Conservation (phyloP, 1,139 yeast species). For the Protomyces arabidopsidicola region DNA sequence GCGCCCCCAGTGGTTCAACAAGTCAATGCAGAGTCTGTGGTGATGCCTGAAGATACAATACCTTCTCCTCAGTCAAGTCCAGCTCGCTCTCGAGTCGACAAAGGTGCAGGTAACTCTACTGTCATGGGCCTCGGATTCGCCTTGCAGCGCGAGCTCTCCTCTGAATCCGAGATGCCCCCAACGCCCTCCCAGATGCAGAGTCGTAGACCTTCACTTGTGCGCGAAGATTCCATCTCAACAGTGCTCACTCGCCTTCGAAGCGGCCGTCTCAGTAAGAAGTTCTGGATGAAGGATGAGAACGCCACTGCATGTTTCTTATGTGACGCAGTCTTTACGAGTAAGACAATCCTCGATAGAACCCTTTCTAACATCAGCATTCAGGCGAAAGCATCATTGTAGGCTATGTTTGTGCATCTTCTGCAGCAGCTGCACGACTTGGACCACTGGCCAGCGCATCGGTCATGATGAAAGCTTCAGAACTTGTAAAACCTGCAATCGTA, state of each 20-base stretch:
- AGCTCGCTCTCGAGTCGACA: background rate
- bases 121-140: conserved; percentile 14
- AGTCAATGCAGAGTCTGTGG: background rate
- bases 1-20: background rate
- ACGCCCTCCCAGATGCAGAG: conserved; percentile 2
- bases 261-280: conserved; percentile 48
- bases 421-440: conserved; percentile 72
- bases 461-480: conserved; percentile 70
- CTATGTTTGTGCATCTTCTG: conserved; percentile 96
- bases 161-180: conserved; percentile 17
- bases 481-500: conserved; percentile 69
- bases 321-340: conserved; percentile 53
- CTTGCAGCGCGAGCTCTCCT: conserved; percentile 17
- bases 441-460: conserved; percentile 68
- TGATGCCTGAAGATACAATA: background rate
- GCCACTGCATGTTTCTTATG: conserved; percentile 78
- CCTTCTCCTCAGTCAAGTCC: conserved; percentile 12
- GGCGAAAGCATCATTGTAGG: conserved; percentile 91
- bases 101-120: background rate
- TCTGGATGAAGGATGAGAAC: conserved; percentile 90
- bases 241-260: conserved; percentile 16
- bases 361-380: conserved; percentile 46
- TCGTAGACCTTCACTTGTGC: conserved; percentile 13
- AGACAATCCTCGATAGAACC: conserved; percentile 35
- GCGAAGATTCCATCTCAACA: conserved; percentile 23